A percentile compares a stretch with the other conserved stretches of the same genome.
Evolutionary conservation across 225 moss, liverwort and hornwort species (phyloP).

Genomic region (Physcomitrium patens): DNA sequence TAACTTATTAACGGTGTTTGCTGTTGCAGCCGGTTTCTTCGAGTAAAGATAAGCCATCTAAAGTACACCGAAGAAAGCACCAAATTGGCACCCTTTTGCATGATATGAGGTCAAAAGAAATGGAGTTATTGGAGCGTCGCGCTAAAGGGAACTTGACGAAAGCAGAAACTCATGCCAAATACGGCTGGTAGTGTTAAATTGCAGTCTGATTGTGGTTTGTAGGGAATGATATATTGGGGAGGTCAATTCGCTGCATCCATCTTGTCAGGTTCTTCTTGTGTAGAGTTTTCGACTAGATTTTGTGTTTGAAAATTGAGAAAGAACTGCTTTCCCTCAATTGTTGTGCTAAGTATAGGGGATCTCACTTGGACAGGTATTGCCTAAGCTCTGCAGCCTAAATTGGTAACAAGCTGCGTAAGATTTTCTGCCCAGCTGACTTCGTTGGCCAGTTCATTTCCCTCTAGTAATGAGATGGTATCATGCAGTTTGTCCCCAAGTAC

Average conservation of each 20-base stretch:
- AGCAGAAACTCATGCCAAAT: conserved; percentile 98
- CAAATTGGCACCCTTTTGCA: conserved; percentile 92
- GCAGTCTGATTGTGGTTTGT: conserved; percentile 1
- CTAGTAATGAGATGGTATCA: no score
- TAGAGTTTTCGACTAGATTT: conserved; percentile 13
- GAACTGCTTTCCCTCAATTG: no score
- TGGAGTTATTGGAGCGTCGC: conserved; percentile 91
- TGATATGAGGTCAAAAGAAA: conserved; percentile 90
- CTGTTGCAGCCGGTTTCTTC: conserved; percentile 72
- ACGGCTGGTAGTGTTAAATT: conserved; percentile 73
- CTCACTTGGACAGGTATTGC: no score
- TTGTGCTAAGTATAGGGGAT: no score
- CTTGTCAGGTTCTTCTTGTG: conserved; percentile 23
- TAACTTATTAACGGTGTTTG: conserved; percentile 10
- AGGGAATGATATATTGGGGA: conserved; percentile 6
- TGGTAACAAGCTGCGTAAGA: no score
- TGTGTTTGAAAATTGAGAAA: no score
- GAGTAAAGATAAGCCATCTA: conserved; percentile 89
- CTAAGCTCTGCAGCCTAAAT: no score
- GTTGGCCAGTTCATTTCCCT: no score
- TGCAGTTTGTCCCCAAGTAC: no score
- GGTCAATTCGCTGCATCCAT: background rate
- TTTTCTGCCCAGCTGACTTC: no score
- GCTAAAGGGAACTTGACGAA: conserved; percentile 86
- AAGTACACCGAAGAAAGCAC: conserved; percentile 91